Base-by-base conservation (phyloP, 805 yeast species). In the Saturnispora gosingensis region DNA sequence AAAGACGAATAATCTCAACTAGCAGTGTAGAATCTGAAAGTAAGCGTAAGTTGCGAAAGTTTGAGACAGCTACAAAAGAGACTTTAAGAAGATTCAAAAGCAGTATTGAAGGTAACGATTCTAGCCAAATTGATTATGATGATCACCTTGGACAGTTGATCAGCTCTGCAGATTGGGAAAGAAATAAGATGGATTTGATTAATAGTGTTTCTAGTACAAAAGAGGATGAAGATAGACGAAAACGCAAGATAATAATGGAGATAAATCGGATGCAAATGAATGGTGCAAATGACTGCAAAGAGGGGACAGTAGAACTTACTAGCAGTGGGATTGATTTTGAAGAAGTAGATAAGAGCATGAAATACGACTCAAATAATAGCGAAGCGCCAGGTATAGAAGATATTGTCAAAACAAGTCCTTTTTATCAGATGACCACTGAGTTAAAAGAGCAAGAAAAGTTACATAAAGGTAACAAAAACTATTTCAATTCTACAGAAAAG, bases 131-230 rank as follows among this genome's bases (percentile, higher is more conserved):
- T 11, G 32, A 20, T 18, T 13, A n/a, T 45, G 45, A 24, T 13
- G 53, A 43, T 24, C 40, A 40, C 20, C 32, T 43, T 10, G 43
- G 35, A 11, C 24, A 34, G n/a, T 43, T 43, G 30, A 36, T 42
- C 28, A 36, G 35, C 36, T n/a, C 43, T 9, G 49, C 51, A 4
- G 55, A 54, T 27, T 54, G 57, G 57, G 30, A 42, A 18, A 38
- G 7, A 15, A 28, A 46, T 22, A 11, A 46, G 16, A 34, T 20
- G 20, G 48, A 46, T 2, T 11, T 35, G 25, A n/a, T 25, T 36
- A 27, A 13, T 10, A 36, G 24, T 34, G 18, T 22, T 3, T 30
- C n/a, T 7, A n/a, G 22, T 11, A 20, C 45, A 24, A 40, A 30
- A 10, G 48, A 43, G 20, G 50, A 53, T 36, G 13, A 22, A 6